Base-by-base conservation (phyloP, 441 rosid species). In the Pelargonium citronellum region DNA sequence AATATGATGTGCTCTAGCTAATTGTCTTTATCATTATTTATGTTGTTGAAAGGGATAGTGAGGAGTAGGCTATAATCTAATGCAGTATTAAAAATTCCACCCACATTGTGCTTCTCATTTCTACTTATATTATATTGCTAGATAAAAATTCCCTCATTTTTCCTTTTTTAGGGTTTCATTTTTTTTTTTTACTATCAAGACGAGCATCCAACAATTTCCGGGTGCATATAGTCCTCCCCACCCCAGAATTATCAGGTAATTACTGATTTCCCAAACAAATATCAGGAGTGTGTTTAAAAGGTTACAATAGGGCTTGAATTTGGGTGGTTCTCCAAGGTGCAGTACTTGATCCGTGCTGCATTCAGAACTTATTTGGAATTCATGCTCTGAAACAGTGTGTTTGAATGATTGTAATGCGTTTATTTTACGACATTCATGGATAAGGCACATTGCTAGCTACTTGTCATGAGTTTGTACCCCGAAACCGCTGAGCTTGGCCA, bases 401-500 rank as follows among this genome's bases (percentile, higher is more conserved):
- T 44, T 44, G 49, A 44, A 44, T 44, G 13, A 44, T 44, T 5
- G 2, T 44, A 44, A 11, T 44, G 49, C 11, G 49, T 8, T 11
- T 11, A 10, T 44, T 44, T 44, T 7, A 9, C 2, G 13, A 44
- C 10, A 44, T 11, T 44, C 49, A 11, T 44, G 49, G 49, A 44
- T 44, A 44, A 44, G 39, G 49, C 49, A 44, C 13, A 44, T 7
- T 44, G 49, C 49, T 7, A 44, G 49, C 49, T 7, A 44, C 11
- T 44, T 44, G 49, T n/a, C n/a, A n/a, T n/a, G n/a, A n/a, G n/a
- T n/a, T n/a, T n/a, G n/a, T n/a, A n/a, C n/a, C 3, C 91, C 94
- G 17, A 88, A 88, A 73, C 87, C 93, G 1, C 89, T 80, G 44
- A 88, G 87, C 79, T 88, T 88, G 16, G 88, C 87, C 1, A 79